phyloP scores from a whole-genome alignment of 352 stramenopile species.

The Phytophthora cactorum region DNA sequence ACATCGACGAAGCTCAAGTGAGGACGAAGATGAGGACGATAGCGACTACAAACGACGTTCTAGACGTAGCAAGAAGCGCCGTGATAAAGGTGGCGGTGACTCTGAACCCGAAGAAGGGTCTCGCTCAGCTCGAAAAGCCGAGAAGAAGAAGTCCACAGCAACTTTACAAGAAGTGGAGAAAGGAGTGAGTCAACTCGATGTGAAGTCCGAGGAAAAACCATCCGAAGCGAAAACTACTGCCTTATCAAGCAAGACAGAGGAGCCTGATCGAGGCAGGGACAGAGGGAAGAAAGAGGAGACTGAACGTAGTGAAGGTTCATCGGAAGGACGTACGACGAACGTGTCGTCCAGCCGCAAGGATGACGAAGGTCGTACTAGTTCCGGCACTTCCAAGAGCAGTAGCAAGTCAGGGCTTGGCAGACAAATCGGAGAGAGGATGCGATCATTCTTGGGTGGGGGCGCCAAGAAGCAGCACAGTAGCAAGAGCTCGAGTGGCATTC shows the following conservation, averaged over 20 bases:
- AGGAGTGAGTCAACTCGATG: conserved; percentile 42
- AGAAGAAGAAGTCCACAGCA: conserved; percentile 36
- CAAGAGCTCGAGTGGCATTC: conserved; percentile 78
- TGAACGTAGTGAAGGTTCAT: conserved; percentile 31
- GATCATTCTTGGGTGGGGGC: conserved; percentile 73
- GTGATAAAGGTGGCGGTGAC: conserved; percentile 41
- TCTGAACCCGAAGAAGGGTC: conserved; percentile 39
- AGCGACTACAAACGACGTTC: conserved; percentile 56
- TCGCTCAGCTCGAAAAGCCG: conserved; percentile 38
- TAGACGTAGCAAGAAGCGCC: conserved; percentile 46
- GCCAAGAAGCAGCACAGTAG: conserved; percentile 68
- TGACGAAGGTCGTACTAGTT: conserved; percentile 58
- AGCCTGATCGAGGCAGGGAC: conserved; percentile 20
- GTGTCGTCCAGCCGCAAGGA: conserved; percentile 51
- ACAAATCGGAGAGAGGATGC: conserved; percentile 85
- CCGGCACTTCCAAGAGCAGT: conserved; percentile 33
- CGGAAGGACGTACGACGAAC: conserved; percentile 27
- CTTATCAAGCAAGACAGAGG: conserved; percentile 24
- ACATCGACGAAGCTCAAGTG: conserved; percentile 55
- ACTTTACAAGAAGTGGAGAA: conserved; percentile 38
- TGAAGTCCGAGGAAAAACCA: conserved; percentile 36
- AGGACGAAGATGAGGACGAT: conserved; percentile 62
- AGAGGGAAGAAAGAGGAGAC: conserved; percentile 33
- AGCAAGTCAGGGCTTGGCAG: conserved; percentile 61
- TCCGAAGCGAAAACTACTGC: conserved; percentile 19